A percentile compares a stretch with the other conserved stretches of the same genome.
Evolutionary conservation across 495 filamentous ascomycete genomes (phyloP).

Genomic region (Neurospora africana): DNA sequence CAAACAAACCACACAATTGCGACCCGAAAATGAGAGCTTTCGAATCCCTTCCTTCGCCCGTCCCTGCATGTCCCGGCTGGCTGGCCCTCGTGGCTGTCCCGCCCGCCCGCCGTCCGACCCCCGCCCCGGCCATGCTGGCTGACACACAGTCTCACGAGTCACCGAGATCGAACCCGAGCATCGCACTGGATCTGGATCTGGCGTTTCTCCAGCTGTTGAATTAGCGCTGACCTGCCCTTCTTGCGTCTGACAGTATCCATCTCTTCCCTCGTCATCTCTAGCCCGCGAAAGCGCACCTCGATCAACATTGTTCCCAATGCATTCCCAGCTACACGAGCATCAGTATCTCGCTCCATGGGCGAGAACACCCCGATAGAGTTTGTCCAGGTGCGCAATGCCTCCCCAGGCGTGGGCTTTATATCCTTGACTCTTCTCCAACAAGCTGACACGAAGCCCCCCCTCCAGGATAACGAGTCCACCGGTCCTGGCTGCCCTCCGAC

Average conservation of each 20-base stretch:
- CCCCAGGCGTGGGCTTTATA: background rate
- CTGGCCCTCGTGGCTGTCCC: background rate
- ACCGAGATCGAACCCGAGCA: background rate
- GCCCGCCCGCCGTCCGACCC: background rate
- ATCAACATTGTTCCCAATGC: conserved; percentile 76
- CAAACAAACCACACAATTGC: background rate
- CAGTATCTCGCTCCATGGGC: conserved; percentile 59
- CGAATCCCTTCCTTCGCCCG: background rate
- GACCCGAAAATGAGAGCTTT: background rate
- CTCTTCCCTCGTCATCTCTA: conserved; percentile 68
- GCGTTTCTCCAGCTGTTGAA: background rate
- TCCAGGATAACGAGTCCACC: conserved; percentile 68
- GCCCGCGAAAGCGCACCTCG: conserved; percentile 60
- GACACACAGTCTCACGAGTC: background rate
- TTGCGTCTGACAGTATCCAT: conserved; percentile 55
- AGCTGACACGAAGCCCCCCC: background rate
- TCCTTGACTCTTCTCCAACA: background rate
- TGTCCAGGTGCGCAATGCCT: conserved; percentile 56
- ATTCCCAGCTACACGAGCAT: conserved; percentile 74
- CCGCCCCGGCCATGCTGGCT: background rate
- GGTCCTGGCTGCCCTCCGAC: conserved; percentile 45
- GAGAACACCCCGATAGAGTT: conserved; percentile 78
- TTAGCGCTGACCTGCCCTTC: conserved; percentile 9
- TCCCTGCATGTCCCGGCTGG: background rate
- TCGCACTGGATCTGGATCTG: background rate